Evolutionary conservation across 305 asterid genomes (phyloP).

Genomic region (Rubia balearica): DNA sequence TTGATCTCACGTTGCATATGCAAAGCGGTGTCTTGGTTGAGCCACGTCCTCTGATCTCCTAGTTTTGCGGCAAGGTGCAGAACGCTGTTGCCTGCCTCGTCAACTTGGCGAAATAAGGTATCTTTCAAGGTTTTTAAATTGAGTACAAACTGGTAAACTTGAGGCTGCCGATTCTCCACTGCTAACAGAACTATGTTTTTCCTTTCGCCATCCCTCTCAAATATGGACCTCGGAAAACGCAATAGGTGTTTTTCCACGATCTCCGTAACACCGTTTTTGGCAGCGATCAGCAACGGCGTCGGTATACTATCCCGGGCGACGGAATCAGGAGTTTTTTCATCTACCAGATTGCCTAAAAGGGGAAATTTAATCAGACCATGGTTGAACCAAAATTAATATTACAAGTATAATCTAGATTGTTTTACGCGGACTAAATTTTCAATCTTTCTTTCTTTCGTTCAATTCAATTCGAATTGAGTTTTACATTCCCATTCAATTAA

Average conservation of each 20-base stretch:
- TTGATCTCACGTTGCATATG: conserved; percentile 47
- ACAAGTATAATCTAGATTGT: too few relatives aligned
- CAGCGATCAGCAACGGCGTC: conserved; percentile 39
- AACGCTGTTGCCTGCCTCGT: conserved; percentile 31
- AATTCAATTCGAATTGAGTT: too few relatives aligned
- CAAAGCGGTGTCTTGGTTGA: conserved; percentile 34
- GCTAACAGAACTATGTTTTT: conserved; percentile 48
- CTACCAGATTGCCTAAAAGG: too few relatives aligned
- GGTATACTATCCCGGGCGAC: too few relatives aligned
- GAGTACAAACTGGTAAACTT: conserved; percentile 25
- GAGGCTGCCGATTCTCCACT: conserved; percentile 35
- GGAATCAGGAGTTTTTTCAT: too few relatives aligned
- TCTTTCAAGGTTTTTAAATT: conserved; percentile 20
- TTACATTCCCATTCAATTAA: too few relatives aligned
- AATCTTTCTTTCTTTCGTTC: too few relatives aligned
- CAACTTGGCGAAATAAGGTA: conserved; percentile 29
- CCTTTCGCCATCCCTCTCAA: conserved; percentile 29
- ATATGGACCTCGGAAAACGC: conserved; percentile 33
- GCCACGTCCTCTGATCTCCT: conserved; percentile 30
- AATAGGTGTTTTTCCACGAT: conserved; percentile 32
- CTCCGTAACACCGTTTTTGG: conserved; percentile 41
- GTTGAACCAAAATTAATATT: too few relatives aligned
- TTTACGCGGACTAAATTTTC: too few relatives aligned
- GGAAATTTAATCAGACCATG: too few relatives aligned
- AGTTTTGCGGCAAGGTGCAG: conserved; percentile 40